Evolutionary conservation across 108 stramenopile species (phyloP).

Genomic region (Skeletonema costatum): DNA sequence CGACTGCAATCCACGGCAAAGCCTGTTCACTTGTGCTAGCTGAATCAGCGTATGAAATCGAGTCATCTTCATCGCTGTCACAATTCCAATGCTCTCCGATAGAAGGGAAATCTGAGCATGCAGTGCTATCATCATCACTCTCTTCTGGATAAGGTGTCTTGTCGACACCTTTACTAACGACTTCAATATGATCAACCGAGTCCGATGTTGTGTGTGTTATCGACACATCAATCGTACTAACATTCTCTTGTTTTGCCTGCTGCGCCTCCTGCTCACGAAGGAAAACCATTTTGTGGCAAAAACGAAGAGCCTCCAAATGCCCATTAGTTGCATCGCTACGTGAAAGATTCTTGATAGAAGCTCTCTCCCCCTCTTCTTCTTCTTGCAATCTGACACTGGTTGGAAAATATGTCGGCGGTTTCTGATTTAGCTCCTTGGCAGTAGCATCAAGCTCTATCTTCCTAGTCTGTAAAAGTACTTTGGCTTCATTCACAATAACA

Average conservation of each 20-base stretch:
- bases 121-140: background rate
- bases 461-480: constrained; percentile 4
- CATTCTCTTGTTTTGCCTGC: background rate
- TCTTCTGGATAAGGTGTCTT: constrained; percentile 2
- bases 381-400: background rate
- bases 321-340: constrained; percentile 18
- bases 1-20: constrained; percentile 76
- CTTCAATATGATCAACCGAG: background rate
- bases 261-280: background rate
- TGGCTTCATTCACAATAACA: constrained; percentile 13
- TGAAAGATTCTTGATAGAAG: background rate
- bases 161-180: background rate
- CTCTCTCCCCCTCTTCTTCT: constrained; percentile 1
- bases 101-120: constrained; percentile 4
- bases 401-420: constrained; percentile 38
- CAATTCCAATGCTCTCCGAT: background rate
- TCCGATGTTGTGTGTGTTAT: background rate
- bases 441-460: constrained; percentile 12
- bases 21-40: constrained; percentile 13
- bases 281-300: constrained; percentile 36
- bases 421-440: constrained; percentile 13
- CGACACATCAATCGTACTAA: constrained; percentile 11
- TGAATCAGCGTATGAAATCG: constrained; percentile 8
- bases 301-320: constrained; percentile 34
- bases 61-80: background rate